Conservation (phyloP, 2,329 filamentous ascomycete species). For the Diplodia mutila region DNA sequence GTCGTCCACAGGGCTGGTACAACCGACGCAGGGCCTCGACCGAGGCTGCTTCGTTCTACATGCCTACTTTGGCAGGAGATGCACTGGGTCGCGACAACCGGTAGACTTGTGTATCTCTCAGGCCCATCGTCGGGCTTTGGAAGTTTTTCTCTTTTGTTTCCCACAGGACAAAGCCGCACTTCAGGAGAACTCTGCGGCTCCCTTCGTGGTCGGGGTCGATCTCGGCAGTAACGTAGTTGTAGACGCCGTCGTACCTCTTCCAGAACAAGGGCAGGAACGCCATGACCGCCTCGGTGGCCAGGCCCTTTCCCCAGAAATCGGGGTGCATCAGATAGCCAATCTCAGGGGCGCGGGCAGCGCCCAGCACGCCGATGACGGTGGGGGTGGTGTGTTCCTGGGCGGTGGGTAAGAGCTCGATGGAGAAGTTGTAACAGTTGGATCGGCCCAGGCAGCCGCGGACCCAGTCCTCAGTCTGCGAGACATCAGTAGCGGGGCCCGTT, state of each 20-base stretch:
- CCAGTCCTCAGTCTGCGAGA: conserved; percentile 38
- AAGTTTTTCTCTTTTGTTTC: conserved; percentile 49
- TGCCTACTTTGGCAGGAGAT: neutral
- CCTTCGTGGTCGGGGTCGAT: conserved; percentile 55
- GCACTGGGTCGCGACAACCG: conserved; percentile 34
- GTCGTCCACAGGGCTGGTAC: neutral
- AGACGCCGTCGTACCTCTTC: conserved; percentile 40
- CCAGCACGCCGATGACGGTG: conserved; percentile 48
- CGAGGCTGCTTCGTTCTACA: neutral
- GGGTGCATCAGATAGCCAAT: conserved; percentile 50
- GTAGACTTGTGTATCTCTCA: conserved; percentile 43
- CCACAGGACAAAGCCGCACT: conserved; percentile 58
- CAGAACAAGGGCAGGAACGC: conserved; percentile 49
- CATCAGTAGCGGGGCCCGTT: conserved; percentile 24
- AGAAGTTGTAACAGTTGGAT: conserved; percentile 59
- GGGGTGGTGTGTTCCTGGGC: conserved; percentile 26
- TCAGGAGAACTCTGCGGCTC: conserved; percentile 62
- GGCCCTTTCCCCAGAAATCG: conserved; percentile 46
- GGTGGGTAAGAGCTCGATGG: conserved; percentile 52
- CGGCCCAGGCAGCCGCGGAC: conserved; percentile 42
- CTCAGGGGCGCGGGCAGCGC: conserved; percentile 46
- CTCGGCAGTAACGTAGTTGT: conserved; percentile 38
- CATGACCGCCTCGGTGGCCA: conserved; percentile 50
- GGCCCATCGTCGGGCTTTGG: conserved; percentile 41
- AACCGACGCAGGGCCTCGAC: neutral